These are phyloP conservation scores for Alnus rubra DNA, from an alignment of 306 rosid species.

Conservation along the genomic window DNA sequence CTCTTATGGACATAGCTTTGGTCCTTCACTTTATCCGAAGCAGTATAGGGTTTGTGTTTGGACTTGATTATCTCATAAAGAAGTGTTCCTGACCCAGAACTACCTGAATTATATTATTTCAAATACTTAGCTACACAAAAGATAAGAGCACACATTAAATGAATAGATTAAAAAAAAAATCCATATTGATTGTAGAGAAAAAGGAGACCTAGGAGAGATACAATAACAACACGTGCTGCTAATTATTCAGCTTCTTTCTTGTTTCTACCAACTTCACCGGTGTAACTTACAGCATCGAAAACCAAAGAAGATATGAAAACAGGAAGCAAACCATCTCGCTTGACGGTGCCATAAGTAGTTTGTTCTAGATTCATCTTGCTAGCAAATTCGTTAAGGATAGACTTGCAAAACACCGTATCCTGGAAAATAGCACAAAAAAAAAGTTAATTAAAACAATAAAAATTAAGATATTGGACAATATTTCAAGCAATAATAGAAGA, in stretches of 20 bases:
- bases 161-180: neutral
- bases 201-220: slow-evolving; percentile 51
- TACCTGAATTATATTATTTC: no score
- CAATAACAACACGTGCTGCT: slow-evolving; percentile 51
- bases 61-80: slow-evolving; percentile 35
- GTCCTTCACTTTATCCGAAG: slow-evolving; percentile 4
- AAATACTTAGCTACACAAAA: no score
- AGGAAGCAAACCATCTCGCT: slow-evolving; percentile 26
- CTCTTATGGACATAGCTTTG: no score
- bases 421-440: no score
- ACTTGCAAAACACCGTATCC: slow-evolving; percentile 42
- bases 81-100: no score
- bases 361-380: slow-evolving; percentile 37
- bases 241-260: slow-evolving; percentile 67
- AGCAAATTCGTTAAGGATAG: slow-evolving; percentile 51
- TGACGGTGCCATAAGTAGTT: slow-evolving; percentile 41
- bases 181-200: slow-evolving; percentile 6
- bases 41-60: slow-evolving; percentile 34
- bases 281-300: slow-evolving; percentile 44
- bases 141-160: neutral
- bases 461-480: no score
- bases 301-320: slow-evolving; percentile 42
- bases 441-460: no score
- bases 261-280: slow-evolving; percentile 32
- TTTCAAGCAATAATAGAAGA: neutral